Base-by-base conservation (phyloP, 805 yeast species). In the Yarrowia sp. region DNA sequence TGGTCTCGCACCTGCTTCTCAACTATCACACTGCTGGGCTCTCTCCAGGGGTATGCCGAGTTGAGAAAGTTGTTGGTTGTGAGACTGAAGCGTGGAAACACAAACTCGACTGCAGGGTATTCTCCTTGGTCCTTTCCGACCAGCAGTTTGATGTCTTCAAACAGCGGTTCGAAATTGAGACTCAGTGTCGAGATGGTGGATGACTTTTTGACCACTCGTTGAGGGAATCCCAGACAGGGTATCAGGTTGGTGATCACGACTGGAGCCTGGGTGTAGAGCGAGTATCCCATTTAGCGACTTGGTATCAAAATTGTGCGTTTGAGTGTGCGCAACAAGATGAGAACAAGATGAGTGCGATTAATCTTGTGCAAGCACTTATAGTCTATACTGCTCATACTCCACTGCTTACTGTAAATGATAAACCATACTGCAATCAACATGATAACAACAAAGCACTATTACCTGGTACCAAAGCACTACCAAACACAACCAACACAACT, bases 191-290 rank as follows among this genome's bases (percentile, higher is more conserved):
- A 21, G 10, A 47, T 33, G 10, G 27, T 9, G 4, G 6, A 3
- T 1, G 56, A n/a, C 4, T 16, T 32, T n/a, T 31, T n/a, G 21
- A 47, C 19, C n/a, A 22, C 14, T n/a, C 22, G 12, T 10, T 47
- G 56, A 1, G 56, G 27, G 39, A 32, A 47, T 21, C 56, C 27
- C 4, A 22, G n/a, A 12, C 39, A 32, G 8, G 56, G 56, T 22
- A n/a, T 22, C 39, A 47, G 56, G 56, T 47, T 47, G 56, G 41
- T n/a, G 4, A 47, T 47, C 39, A 47, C 56, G 21, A 47, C 32
- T 4, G 56, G 56, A 3, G 39, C 32, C 2, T 29, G 39, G n/a
- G 21, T 33, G 0, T 18, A n/a, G 3, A 33, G 56, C 9, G 56
- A 47, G 56, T 47, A 47, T 21, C 56, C 56, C 56, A 47, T 47